Conservation (phyloP, 495 filamentous ascomycete genomes). For the Friedmanniomyces endolithicus region DNA sequence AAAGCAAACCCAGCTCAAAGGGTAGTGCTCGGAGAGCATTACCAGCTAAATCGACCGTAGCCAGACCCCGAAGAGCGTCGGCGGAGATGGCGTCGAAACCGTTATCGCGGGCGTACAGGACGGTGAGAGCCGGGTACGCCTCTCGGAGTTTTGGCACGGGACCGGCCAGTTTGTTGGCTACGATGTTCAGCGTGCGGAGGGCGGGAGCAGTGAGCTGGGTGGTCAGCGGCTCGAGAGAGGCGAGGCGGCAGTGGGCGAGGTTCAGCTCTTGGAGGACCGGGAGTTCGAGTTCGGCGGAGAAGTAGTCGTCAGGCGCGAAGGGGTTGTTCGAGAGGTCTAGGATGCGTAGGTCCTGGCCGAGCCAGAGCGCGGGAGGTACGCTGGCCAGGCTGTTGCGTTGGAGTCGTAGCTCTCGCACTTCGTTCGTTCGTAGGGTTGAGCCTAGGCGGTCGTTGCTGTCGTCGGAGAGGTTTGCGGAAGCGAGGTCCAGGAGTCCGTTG, state of each 20-base stretch:
- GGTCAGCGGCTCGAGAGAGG: slow-evolving; percentile 49
- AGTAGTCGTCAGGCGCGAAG: slow-evolving; percentile 40
- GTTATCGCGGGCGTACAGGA: slow-evolving; percentile 66
- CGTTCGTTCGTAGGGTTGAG: slow-evolving; percentile 31
- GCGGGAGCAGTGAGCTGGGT: slow-evolving; percentile 53
- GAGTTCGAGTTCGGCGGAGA: slow-evolving; percentile 52
- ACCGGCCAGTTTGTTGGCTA: slow-evolving; percentile 59
- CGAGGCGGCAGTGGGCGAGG: slow-evolving; percentile 55
- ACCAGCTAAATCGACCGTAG: slow-evolving; percentile 62
- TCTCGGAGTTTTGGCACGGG: slow-evolving; percentile 46
- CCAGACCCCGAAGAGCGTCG: slow-evolving; percentile 60
- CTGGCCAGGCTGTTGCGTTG: slow-evolving; percentile 61
- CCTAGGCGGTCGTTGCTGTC: slow-evolving; percentile 35
- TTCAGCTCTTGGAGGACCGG: slow-evolving; percentile 65
- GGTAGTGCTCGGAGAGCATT: slow-evolving; percentile 72
- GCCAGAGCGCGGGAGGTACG: slow-evolving; percentile 52
- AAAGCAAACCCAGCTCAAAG: slow-evolving; percentile 60
- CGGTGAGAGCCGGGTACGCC: slow-evolving; percentile 51
- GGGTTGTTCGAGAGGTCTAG: slow-evolving; percentile 75
- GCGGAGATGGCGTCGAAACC: slow-evolving; percentile 53
- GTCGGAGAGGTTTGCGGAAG: slow-evolving; percentile 38
- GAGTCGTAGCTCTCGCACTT: slow-evolving; percentile 49
- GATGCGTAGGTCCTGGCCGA: slow-evolving; percentile 54
- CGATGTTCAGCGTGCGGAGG: slow-evolving; percentile 65
- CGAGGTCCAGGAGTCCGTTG: slow-evolving; percentile 30